These are phyloP conservation scores for Daedalea quercina DNA, from an alignment of 768 basidiomycete genomes.

Conservation along the genomic window DNA sequence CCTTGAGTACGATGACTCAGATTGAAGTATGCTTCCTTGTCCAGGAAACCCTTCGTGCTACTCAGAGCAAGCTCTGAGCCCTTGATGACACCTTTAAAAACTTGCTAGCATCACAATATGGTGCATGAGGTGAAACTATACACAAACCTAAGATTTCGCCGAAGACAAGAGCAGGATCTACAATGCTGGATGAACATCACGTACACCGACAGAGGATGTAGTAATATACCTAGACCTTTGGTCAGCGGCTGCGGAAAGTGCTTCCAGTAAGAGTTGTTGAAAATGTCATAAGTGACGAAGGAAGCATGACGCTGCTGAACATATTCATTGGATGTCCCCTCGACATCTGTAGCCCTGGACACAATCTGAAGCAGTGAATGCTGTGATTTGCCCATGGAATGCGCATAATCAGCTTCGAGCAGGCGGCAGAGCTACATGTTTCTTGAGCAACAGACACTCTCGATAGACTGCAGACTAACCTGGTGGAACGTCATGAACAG, in stretches of 20 bases:
- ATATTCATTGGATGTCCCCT: slow-evolving; percentile 13
- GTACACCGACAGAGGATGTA: background rate
- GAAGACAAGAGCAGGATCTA: slow-evolving; percentile 57
- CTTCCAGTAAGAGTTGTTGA: slow-evolving; percentile 48
- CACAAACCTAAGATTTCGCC: slow-evolving; percentile 53
- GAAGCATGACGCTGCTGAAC: slow-evolving; percentile 14
- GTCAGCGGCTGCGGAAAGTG: slow-evolving; percentile 45
- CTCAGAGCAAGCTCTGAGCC: slow-evolving; percentile 51
- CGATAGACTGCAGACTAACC: slow-evolving; percentile 27
- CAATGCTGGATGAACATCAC: background rate
- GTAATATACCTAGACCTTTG: slow-evolving; percentile 42
- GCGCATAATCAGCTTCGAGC: slow-evolving; percentile 38
- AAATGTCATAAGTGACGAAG: slow-evolving; percentile 39
- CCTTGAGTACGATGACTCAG: slow-evolving; percentile 48
- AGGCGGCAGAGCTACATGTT: slow-evolving; percentile 37
- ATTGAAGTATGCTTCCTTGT: slow-evolving; percentile 35
- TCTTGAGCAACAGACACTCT: background rate
- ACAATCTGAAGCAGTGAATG: background rate
- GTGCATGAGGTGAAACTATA: background rate
- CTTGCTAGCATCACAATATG: no score
- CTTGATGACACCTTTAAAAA: slow-evolving; percentile 60
- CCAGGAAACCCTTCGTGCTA: slow-evolving; percentile 32
- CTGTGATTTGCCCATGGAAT: background rate
- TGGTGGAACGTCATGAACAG: slow-evolving; percentile 62
- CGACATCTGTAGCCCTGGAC: background rate